phyloP scores from a whole-genome alignment of 2,329 filamentous ascomycete genomes.

The Fusarium sp. region DNA sequence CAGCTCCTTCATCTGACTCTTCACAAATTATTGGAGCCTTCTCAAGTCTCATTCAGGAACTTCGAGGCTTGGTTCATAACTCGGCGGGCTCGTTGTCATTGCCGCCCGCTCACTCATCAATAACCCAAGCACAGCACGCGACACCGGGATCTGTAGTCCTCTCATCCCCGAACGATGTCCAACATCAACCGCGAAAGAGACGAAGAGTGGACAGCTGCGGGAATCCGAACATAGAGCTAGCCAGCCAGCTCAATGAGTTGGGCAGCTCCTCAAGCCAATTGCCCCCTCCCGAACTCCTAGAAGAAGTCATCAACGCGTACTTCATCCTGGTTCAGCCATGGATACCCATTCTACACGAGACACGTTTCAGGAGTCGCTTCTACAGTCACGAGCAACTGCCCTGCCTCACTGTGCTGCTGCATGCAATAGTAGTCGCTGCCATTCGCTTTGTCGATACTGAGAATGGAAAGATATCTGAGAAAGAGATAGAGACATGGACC shows the following conservation, averaged over 20 bases:
- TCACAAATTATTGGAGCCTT: slow-evolving; percentile 25
- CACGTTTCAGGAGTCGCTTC: slow-evolving; percentile 30
- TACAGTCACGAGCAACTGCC: slow-evolving; percentile 31
- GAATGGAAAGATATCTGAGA: not conserved
- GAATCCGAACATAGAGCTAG: slow-evolving; percentile 35
- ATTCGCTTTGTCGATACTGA: slow-evolving; percentile 24
- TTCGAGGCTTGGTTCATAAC: slow-evolving; percentile 18
- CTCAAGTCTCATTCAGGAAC: slow-evolving; percentile 28
- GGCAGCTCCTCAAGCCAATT: slow-evolving; percentile 7
- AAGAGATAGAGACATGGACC: slow-evolving; percentile 14
- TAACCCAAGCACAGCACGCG: not conserved
- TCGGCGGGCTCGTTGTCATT: not conserved
- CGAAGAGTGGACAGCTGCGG: slow-evolving; percentile 34
- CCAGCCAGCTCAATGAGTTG: slow-evolving; percentile 24
- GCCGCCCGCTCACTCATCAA: not conserved
- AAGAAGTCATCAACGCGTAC: slow-evolving; percentile 35
- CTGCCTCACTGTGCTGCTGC: slow-evolving; percentile 13
- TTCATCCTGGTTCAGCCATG: slow-evolving; percentile 35
- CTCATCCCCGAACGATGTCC: not conserved
- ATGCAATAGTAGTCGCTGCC: slow-evolving; percentile 35
- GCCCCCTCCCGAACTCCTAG: slow-evolving; percentile 25
- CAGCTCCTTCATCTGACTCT: not conserved
- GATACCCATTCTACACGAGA: slow-evolving; percentile 36
- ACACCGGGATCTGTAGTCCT: not conserved
- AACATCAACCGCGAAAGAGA: slow-evolving; percentile 21